These are phyloP conservation scores for Fomitopsis pinicola DNA, from an alignment of 1,284 basidiomycete species.

Conservation along the genomic window DNA sequence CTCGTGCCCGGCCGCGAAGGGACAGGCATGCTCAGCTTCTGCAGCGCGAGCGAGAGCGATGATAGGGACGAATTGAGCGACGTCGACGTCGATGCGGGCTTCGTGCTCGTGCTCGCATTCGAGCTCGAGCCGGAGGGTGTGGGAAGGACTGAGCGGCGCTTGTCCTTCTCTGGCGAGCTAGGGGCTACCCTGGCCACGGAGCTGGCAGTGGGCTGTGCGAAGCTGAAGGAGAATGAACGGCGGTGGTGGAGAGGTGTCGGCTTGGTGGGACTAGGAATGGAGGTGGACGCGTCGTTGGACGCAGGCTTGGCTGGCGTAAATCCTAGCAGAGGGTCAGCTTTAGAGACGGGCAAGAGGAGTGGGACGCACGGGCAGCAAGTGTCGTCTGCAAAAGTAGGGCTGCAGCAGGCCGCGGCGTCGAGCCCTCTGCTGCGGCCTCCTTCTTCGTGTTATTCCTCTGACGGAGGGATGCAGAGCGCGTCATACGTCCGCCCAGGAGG, in stretches of 20 bases:
- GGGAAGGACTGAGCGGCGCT: slow-evolving; percentile 8
- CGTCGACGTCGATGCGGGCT: slow-evolving; percentile 6
- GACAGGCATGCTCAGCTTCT: slow-evolving; percentile 56
- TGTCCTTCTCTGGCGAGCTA: slow-evolving; percentile 17
- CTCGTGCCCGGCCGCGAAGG: slow-evolving; percentile 61
- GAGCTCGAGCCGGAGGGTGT: not conserved
- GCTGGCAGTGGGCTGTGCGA: slow-evolving; percentile 28
- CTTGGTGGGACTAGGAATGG: not conserved
- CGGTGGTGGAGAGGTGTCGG: not conserved
- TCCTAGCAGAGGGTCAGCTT: not conserved
- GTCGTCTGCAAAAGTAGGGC: not conserved
- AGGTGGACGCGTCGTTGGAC: not conserved
- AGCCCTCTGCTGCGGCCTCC: not conserved
- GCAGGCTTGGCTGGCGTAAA: not conserved
- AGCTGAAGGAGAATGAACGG: slow-evolving; percentile 15
- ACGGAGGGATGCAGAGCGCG: slow-evolving; percentile 13
- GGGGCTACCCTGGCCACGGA: slow-evolving; percentile 22
- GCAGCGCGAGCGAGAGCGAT: slow-evolving; percentile 54
- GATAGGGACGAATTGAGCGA: slow-evolving; percentile 24
- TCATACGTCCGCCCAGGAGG: slow-evolving; percentile 12
- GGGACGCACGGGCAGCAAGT: not conserved
- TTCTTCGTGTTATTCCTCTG: slow-evolving; percentile 10
- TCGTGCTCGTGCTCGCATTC: not conserved
- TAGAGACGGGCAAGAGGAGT: not conserved
- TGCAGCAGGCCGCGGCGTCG: not conserved